phyloP scores from a whole-genome alignment of 139 green algal species.

The Volvox reticuliferus region DNA sequence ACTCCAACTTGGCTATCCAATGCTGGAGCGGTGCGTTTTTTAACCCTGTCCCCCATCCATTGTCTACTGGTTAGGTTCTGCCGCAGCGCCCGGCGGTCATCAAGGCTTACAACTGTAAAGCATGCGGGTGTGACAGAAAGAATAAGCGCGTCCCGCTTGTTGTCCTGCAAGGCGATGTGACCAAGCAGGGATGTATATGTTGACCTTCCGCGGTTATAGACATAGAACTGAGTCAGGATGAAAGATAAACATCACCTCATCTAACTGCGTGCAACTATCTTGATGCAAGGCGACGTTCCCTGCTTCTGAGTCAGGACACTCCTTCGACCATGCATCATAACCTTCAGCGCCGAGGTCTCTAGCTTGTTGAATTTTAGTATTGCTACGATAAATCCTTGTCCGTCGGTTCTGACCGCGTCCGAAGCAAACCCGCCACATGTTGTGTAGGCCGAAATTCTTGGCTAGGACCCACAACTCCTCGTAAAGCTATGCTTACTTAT shows the following conservation, averaged over 20 bases:
- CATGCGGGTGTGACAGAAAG: slow-evolving; percentile 4
- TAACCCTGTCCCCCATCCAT: slow-evolving; percentile 6
- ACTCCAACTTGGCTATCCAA: not conserved
- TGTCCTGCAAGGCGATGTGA: not conserved
- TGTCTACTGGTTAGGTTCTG: not conserved
- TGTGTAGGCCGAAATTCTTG: not conserved
- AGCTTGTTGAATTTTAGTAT: not conserved
- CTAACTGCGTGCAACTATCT: too few species aligned
- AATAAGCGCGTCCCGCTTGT: not conserved
- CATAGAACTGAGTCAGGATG: too few species aligned
- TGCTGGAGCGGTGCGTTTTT: not conserved
- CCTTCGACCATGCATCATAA: not conserved
- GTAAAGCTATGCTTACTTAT: too few species aligned
- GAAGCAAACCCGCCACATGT: not conserved
- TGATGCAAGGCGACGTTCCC: too few species aligned
- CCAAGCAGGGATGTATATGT: too few species aligned
- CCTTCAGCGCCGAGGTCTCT: not conserved
- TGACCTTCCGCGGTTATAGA: too few species aligned
- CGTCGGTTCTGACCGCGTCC: not conserved
- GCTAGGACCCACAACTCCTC: not conserved
- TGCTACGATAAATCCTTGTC: not conserved
- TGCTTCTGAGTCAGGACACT: too few species aligned
- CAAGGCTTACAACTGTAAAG: slow-evolving; percentile 1
- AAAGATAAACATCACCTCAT: too few species aligned
- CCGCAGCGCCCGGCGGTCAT: not conserved